Evolutionary conservation across 1,139 yeast genomes (phyloP).

Genomic region (Kurtzmaniella natalensis): DNA sequence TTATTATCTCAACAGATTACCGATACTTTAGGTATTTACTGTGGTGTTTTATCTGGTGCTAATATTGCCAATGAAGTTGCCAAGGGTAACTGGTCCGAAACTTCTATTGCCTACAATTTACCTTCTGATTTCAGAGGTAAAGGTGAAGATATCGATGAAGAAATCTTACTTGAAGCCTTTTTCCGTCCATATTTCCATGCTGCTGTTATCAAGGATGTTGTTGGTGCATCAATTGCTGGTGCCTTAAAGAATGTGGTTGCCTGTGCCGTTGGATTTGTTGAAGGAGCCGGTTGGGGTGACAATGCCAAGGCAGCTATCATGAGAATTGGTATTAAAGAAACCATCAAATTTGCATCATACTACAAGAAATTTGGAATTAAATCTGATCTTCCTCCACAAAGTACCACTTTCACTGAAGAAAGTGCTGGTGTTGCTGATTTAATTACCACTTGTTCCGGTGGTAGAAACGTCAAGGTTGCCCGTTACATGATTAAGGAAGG

Average conservation of each 20-base stretch:
- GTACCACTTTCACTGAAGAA: slow-evolving; percentile 83
- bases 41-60: slow-evolving; percentile 95
- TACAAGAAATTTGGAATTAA: slow-evolving; percentile 63
- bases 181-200: slow-evolving; percentile 97
- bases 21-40: slow-evolving; percentile 73
- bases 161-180: slow-evolving; percentile 68
- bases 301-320: slow-evolving; percentile 94
- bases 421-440: slow-evolving; percentile 96
- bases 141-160: slow-evolving; percentile 70
- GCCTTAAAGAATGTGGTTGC: slow-evolving; percentile 94
- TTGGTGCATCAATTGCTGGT: slow-evolving; percentile 92
- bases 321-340: slow-evolving; percentile 89
- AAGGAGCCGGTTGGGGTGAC: slow-evolving; percentile 97
- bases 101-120: slow-evolving; percentile 81
- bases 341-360: slow-evolving; percentile 52
- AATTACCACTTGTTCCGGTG: slow-evolving; percentile 95
- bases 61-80: slow-evolving; percentile 96
- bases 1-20: slow-evolving; percentile 72
- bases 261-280: slow-evolving; percentile 90
- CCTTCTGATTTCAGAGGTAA: slow-evolving; percentile 70
- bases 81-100: slow-evolving; percentile 87
- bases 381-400: slow-evolving; percentile 64
- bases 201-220: slow-evolving; percentile 80
- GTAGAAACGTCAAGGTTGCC: slow-evolving; percentile 90
- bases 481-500: slow-evolving; percentile 69